A percentile compares a stretch with the other conserved stretches of the same genome.
Evolutionary conservation across 768 basidiomycete species (phyloP).

Genomic region (Cubamyces sp.): DNA sequence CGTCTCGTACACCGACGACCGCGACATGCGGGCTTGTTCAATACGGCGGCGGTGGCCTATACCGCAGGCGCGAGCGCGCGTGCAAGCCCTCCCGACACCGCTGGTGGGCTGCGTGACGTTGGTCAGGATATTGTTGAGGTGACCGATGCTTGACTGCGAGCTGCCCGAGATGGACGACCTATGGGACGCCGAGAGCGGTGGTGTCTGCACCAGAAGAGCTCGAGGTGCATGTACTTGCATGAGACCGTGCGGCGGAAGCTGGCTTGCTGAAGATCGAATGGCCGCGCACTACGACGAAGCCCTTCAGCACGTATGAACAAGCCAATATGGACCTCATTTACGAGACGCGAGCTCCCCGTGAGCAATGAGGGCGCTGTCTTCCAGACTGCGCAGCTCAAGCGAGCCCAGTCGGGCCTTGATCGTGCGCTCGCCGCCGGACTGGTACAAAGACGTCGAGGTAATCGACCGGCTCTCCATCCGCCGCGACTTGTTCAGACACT

Average conservation of each 20-base stretch:
- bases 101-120: constrained; percentile 54
- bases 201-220: constrained; percentile 68
- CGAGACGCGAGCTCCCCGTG: constrained; percentile 63
- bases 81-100: constrained; percentile 45
- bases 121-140: constrained; percentile 58
- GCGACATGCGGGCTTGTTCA: constrained; percentile 63
- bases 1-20: constrained; percentile 76
- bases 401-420: constrained; percentile 64
- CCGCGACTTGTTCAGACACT: constrained; percentile 49
- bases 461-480: constrained; percentile 70
- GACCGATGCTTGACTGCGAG: constrained; percentile 75
- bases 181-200: constrained; percentile 70
- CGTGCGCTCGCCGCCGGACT: constrained; percentile 73
- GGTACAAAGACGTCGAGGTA: constrained; percentile 61
- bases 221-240: constrained; percentile 69
- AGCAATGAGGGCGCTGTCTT: constrained; percentile 65
- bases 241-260: constrained; percentile 51
- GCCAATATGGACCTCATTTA: constrained; percentile 39
- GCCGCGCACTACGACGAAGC: constrained; percentile 36
- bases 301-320: constrained; percentile 22
- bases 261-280: constrained; percentile 68
- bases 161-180: constrained; percentile 70
- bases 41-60: constrained; percentile 73
- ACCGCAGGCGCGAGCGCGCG: constrained; percentile 58
- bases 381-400: constrained; percentile 66